Base-by-base conservation (phyloP, 2,329 filamentous ascomycete genomes). In the Metarhizium humberi region DNA sequence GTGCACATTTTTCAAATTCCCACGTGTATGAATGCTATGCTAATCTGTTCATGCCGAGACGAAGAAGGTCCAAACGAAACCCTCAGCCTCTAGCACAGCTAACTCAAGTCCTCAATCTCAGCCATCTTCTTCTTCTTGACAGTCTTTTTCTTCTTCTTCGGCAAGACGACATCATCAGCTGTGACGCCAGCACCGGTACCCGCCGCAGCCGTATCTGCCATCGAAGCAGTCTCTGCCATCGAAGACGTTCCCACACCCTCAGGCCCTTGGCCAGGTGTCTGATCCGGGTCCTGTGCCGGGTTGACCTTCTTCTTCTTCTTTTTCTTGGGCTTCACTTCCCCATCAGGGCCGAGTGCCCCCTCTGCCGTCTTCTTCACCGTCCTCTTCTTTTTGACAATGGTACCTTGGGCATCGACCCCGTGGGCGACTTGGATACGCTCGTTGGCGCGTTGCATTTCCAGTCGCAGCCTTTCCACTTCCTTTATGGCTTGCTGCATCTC, bases 401-500 rank as follows among this genome's bases (percentile, higher is more conserved):
- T 81, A 1, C 84, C 85, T 64, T 87, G 86, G 3, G 73, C 76
- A 50, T 82, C 78, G 32, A 86, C 81, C n/a, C 85, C 85, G 63
- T 85, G 81, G 25, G 85, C 84, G 20, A 86, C 81, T 61, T 88
- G 80, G 42, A 92, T 85, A 55, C 87, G 76, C 71, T 92, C 88
- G 63, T 86, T 88, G 42, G 85, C 86, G 55, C 88, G 76, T 71
- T 92, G 88, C 91, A 97, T 96, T 71, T 96, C 90, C 55, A 96
- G 75, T 53, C 94, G 79, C 57, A 95, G 74, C 52, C 85, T 79
- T 73, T 97, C 92, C 3, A 99, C 88, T 69, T 96, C 89, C 68
- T 86, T 86, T 77, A 96, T 84, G 8, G 92, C 94, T 64, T 84
- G 84, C 48, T 83, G 84, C 90, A 96, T 95, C 71, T 96, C 92